Evolutionary conservation across 179 eudicot species (phyloP).

Genomic region (Heliamphora pulchella): DNA sequence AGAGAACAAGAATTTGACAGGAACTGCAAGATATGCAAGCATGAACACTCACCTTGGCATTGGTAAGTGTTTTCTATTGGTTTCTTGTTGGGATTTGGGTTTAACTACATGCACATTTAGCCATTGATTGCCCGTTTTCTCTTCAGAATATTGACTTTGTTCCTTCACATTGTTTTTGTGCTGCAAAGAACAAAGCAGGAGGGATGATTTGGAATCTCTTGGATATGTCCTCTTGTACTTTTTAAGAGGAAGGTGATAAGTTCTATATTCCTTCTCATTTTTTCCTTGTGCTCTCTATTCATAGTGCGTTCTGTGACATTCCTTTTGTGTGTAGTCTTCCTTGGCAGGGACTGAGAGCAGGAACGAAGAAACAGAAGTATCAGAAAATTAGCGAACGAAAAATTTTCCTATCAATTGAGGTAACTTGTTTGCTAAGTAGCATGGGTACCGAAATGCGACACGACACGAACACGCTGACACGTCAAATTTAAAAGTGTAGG

Average conservation of each 20-base stretch:
- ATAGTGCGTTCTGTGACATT: too few relatives aligned
- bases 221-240: slow-evolving; percentile 87
- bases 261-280: too few relatives aligned
- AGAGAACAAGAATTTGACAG: slow-evolving; percentile 77
- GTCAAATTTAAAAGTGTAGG: too few relatives aligned
- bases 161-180: slow-evolving; percentile 12
- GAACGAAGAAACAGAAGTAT: slow-evolving; percentile 77
- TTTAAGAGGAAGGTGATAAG: slow-evolving; percentile 67
- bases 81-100: too few relatives aligned
- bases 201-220: slow-evolving; percentile 91
- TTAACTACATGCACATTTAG: too few relatives aligned
- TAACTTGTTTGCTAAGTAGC: slow-evolving; percentile 15
- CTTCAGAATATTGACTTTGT: neutral
- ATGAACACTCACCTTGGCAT: slow-evolving; percentile 75
- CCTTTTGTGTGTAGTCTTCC: slow-evolving; percentile 51
- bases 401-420: slow-evolving; percentile 78
- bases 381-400: slow-evolving; percentile 81
- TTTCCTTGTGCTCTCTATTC: too few relatives aligned
- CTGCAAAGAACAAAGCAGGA: slow-evolving; percentile 70
- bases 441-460: too few relatives aligned
- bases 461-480: too few relatives aligned
- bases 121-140: too few relatives aligned
- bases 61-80: slow-evolving; percentile 24
- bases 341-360: slow-evolving; percentile 92
- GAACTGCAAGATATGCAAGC: slow-evolving; percentile 83